Conservation (phyloP, 2,329 filamentous ascomycete genomes). For the Fusarium stilboides region DNA sequence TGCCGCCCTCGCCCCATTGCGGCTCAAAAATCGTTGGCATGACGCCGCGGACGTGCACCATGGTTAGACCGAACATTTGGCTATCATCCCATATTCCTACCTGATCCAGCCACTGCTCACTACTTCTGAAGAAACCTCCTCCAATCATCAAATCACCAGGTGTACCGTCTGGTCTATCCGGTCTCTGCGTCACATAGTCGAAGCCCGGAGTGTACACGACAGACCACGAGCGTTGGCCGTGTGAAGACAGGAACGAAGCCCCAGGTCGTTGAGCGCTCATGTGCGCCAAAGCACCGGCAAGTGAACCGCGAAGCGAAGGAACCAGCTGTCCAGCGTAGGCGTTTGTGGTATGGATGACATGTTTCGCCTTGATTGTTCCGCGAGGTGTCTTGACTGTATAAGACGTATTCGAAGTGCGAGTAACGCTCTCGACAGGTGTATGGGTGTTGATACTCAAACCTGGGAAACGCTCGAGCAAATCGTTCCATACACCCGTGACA, state of each 20-base stretch:
- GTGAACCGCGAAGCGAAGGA: constrained; percentile 62
- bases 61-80: constrained; percentile 56
- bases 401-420: constrained; percentile 21
- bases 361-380: constrained; percentile 61
- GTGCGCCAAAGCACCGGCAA: constrained; percentile 63
- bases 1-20: constrained; percentile 53
- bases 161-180: constrained; percentile 49
- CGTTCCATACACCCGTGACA: constrained; percentile 62
- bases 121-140: constrained; percentile 64
- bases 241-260: constrained; percentile 47
- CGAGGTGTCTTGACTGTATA: constrained; percentile 63
- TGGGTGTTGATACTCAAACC: constrained; percentile 57
- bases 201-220: constrained; percentile 63
- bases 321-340: constrained; percentile 67
- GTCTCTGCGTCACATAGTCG: constrained; percentile 68
- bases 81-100: constrained; percentile 65
- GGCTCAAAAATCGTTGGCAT: constrained; percentile 61
- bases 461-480: constrained; percentile 55
- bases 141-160: constrained; percentile 68
- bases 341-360: constrained; percentile 73
- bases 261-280: constrained; percentile 67
- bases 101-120: constrained; percentile 60
- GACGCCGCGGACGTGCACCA: constrained; percentile 59
- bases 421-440: constrained; percentile 56
- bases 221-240: constrained; percentile 64